These are phyloP conservation scores for Pichia sp. DNA, from an alignment of 1,139 yeast species.

Conservation along the genomic window DNA sequence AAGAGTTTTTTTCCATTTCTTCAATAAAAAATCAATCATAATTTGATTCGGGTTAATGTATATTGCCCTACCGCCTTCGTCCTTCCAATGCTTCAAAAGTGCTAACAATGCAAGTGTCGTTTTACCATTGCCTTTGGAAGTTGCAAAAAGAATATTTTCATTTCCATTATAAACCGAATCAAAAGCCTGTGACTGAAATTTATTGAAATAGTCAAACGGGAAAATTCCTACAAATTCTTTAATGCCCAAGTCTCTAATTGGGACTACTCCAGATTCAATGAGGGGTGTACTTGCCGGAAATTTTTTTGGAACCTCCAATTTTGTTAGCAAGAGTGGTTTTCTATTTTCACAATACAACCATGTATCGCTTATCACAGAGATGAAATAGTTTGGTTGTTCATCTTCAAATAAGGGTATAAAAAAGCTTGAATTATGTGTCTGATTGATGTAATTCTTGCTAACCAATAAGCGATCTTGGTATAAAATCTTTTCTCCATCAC, in stretches of 20 bases:
- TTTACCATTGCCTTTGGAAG: slow-evolving; percentile 74
- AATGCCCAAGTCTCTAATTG: slow-evolving; percentile 42
- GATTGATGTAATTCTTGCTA: slow-evolving; percentile 40
- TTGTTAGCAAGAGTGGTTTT: slow-evolving; percentile 53
- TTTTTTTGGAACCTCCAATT: slow-evolving; percentile 58
- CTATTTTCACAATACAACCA: slow-evolving; percentile 78
- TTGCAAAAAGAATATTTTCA: slow-evolving; percentile 55
- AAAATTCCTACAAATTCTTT: slow-evolving; percentile 43
- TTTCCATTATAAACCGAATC: slow-evolving; percentile 52
- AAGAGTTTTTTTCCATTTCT: slow-evolving; percentile 49
- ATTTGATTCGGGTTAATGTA: slow-evolving; percentile 61
- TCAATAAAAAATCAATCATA: slow-evolving; percentile 40
- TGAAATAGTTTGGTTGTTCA: slow-evolving; percentile 70
- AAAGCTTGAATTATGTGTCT: slow-evolving; percentile 58
- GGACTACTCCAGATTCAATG: slow-evolving; percentile 44
- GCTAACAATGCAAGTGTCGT: slow-evolving; percentile 70
- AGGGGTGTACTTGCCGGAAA: slow-evolving; percentile 59
- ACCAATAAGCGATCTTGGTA: slow-evolving; percentile 52
- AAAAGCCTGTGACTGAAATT: slow-evolving; percentile 67
- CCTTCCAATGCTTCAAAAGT: slow-evolving; percentile 62
- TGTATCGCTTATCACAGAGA: slow-evolving; percentile 66
- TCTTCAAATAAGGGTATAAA: slow-evolving; percentile 56
- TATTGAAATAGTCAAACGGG: slow-evolving; percentile 51
- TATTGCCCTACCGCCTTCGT: slow-evolving; percentile 56
- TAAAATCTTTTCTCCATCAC: slow-evolving; percentile 73